These are phyloP conservation scores for Adenanthera pavonina DNA, from an alignment of 306 rosid species.

Conservation along the genomic window DNA sequence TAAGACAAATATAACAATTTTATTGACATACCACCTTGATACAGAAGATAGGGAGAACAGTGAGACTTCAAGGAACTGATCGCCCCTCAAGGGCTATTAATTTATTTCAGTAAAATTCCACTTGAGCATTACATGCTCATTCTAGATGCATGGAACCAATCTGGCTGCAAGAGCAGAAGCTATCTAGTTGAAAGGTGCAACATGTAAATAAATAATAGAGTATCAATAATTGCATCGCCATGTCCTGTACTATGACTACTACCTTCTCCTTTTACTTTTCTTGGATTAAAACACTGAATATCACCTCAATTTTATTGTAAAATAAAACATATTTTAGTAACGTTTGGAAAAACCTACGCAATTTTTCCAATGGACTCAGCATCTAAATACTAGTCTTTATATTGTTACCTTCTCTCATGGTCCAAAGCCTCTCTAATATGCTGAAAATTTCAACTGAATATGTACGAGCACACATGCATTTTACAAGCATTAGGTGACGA, in stretches of 20 bases:
- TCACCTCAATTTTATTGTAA: conserved; percentile 26
- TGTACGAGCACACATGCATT: background rate
- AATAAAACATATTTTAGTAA: background rate
- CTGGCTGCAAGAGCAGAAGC: conserved; percentile 18
- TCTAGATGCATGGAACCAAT: conserved; percentile 30
- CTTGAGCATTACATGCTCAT: conserved; percentile 1
- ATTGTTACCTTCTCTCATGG: conserved; percentile 4
- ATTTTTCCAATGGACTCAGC: background rate
- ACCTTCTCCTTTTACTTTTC: background rate
- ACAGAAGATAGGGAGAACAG: conserved; percentile 35
- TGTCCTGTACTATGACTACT: background rate
- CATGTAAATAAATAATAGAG: background rate
- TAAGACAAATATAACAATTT: conserved; percentile 26
- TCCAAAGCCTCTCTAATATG: conserved; percentile 18
- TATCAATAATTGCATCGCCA: background rate
- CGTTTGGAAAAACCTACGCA: background rate
- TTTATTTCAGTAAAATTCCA: conserved; percentile 29
- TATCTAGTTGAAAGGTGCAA: background rate
- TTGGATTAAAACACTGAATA: conserved; percentile 19
- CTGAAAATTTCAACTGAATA: conserved; percentile 4
- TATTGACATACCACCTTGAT: conserved; percentile 24
- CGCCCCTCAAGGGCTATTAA: conserved; percentile 11
- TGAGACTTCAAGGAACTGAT: conserved; percentile 25
- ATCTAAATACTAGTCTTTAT: background rate
- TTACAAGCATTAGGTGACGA: background rate